Percentiles rank a stretch among this genome's conserved stretches.
Evolutionary conservation across 1,284 basidiomycete genomes (phyloP).

Genomic region (Pulveroboletus sp.): DNA sequence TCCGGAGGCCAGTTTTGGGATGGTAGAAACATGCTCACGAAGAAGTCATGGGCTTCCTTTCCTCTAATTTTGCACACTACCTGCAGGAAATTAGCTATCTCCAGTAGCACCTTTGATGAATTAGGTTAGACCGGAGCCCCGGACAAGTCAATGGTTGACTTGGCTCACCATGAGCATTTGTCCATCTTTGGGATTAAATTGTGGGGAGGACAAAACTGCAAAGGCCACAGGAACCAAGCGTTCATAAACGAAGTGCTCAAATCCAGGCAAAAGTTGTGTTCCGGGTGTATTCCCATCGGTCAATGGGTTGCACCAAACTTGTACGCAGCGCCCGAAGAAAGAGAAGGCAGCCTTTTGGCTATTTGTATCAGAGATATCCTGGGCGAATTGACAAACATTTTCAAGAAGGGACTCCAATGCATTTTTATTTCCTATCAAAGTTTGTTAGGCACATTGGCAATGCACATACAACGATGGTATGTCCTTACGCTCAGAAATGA

Average conservation of each 20-base stretch:
- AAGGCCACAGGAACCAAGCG: conserved; percentile 84
- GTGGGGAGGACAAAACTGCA: conserved; percentile 74
- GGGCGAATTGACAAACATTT: conserved; percentile 76
- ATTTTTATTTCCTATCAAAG: conserved; percentile 74
- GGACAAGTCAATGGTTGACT: not conserved
- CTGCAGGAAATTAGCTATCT: conserved; percentile 86
- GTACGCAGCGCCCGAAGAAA: conserved; percentile 78
- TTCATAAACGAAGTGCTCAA: conserved; percentile 92
- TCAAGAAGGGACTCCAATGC: conserved; percentile 73
- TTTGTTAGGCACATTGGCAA: conserved; percentile 12
- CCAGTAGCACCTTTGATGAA: conserved; percentile 73
- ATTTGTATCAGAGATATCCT: conserved; percentile 70
- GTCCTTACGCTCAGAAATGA: conserved; percentile 81
- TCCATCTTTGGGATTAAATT: conserved; percentile 89
- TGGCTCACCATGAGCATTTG: conserved; percentile 75
- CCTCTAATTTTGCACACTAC: conserved; percentile 78
- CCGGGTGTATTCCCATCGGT: conserved; percentile 42
- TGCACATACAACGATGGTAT: not conserved
- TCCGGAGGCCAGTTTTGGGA: conserved; percentile 85
- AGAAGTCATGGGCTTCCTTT: conserved; percentile 82
- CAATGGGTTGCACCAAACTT: conserved; percentile 73
- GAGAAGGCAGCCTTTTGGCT: conserved; percentile 83
- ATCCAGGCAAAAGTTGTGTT: conserved; percentile 75
- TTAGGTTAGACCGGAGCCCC: conserved; percentile 1
- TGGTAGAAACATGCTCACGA: conserved; percentile 82